phyloP scores from a whole-genome alignment of 169 alveolate genomes.

The Condylostoma magnum region DNA sequence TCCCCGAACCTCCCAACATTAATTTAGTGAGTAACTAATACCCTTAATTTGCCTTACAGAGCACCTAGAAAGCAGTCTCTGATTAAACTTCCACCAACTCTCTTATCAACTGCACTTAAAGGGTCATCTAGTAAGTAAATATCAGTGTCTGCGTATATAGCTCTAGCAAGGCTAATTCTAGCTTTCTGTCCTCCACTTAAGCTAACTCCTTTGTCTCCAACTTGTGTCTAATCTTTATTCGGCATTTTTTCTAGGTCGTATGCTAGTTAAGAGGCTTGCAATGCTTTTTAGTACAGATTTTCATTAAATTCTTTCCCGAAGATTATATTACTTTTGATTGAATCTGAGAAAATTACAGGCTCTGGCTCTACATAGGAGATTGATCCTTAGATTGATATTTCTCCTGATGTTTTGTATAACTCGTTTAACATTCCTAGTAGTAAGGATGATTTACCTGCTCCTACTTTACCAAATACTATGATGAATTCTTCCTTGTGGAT shows the following conservation, averaged over 20 bases:
- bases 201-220: slow-evolving; percentile 82
- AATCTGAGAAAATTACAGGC: slow-evolving; percentile 80
- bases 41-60: slow-evolving; percentile 62
- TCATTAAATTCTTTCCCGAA: slow-evolving; percentile 62
- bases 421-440: slow-evolving; percentile 37
- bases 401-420: slow-evolving; percentile 23
- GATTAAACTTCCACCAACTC: slow-evolving; percentile 71
- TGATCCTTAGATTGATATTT: slow-evolving; percentile 12
- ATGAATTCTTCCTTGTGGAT: slow-evolving; percentile 55
- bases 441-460: slow-evolving; percentile 63
- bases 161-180: slow-evolving; percentile 79
- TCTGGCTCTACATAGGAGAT: slow-evolving; percentile 67
- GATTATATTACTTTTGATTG: slow-evolving; percentile 65
- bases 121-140: slow-evolving; percentile 78
- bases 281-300: slow-evolving; percentile 44
- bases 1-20: slow-evolving; percentile 65
- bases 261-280: slow-evolving; percentile 43
- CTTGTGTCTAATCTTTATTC: slow-evolving; percentile 62
- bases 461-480: slow-evolving; percentile 56
- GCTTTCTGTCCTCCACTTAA: slow-evolving; percentile 84
- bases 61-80: slow-evolving; percentile 52
- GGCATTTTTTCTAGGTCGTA: slow-evolving; percentile 54
- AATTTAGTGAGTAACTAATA: slow-evolving; percentile 82
- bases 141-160: slow-evolving; percentile 72
- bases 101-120: slow-evolving; percentile 74